Evolutionary conservation across 1,284 basidiomycete genomes (phyloP), one percentile per base, ranked within the genome.

Genomic region (Phenoliferia sp.): DNA sequence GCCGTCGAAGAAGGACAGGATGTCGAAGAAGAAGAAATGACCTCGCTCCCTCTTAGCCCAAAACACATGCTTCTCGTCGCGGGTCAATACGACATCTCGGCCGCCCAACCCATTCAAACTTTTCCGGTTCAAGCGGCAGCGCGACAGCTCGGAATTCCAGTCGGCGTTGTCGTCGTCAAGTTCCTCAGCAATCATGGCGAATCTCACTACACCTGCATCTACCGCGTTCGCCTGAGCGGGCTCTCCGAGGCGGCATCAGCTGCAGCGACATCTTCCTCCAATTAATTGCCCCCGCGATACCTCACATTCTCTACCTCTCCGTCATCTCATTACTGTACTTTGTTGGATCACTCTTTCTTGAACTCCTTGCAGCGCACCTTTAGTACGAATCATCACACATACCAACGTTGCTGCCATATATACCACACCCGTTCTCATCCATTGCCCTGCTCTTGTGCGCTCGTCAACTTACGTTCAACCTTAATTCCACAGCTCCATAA

Each of bases 131-230:
- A 84, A 0, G 80, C 85, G 61, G 87, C 88, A 59, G 83, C 93
- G 31, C 82, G 81, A 62, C 84, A 85, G 17, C 81, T 93, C 22
- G 86, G 84, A 6, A 82, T 95, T 63, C 89, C 91, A 76, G 88
- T 93, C 74, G 88, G 88, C 0, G 81, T 92, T 58, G 89, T 97
- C 22, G 85, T 90, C 65, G 82, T 96, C 75, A 81, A 85, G 71
- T 81, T 98, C 72, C 83, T 86, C 77, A 89, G 83, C 76, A 98
- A 98, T 77, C 95, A 92, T 87, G 95, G 94, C 33, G 84, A 84
- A 76, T 80, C 84, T 17, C 86, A 88, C 69, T 90, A 85, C 76
- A 97, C 94, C 0, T 98, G 94, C 79, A 77, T 98, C 39, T 98
- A 98, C 79, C 86, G 94, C 62, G 84, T 98, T 87, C 76, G 92